Conservation (phyloP, 2,329 filamentous ascomycete genomes). For the Didymella keratinophila region DNA sequence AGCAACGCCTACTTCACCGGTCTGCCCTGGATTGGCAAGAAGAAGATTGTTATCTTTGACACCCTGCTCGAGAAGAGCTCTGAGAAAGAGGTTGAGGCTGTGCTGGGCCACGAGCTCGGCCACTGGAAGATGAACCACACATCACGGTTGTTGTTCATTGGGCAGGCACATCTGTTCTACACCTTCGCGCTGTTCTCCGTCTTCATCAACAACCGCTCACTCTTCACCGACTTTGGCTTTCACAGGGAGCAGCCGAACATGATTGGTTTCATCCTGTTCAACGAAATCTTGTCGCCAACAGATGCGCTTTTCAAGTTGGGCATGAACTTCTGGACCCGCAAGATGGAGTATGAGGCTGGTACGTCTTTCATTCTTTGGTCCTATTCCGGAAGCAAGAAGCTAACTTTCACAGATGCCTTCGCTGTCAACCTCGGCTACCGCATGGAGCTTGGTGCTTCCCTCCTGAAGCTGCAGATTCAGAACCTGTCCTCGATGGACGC, state of each 20-base stretch:
- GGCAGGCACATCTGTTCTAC: conserved; percentile 89
- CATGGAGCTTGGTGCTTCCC: conserved; percentile 79
- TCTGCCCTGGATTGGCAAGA: conserved; percentile 86
- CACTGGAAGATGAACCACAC: conserved; percentile 98
- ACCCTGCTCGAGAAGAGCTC: conserved; percentile 96
- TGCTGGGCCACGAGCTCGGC: conserved; percentile 92
- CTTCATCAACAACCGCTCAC: conserved; percentile 92
- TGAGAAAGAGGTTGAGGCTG: conserved; percentile 89
- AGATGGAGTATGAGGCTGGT: conserved; percentile 95
- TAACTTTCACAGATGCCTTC: conserved; percentile 70
- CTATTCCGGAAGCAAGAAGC: no score
- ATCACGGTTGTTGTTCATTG: conserved; percentile 84
- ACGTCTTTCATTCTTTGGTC: conserved; percentile 24
- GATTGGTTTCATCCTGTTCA: conserved; percentile 97
- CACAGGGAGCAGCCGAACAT: conserved; percentile 84
- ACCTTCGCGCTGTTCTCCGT: conserved; percentile 96
- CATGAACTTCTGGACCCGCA: conserved; percentile 94
- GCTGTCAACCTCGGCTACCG: conserved; percentile 85
- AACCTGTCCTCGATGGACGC: conserved; percentile 99
- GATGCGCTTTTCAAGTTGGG: conserved; percentile 93
- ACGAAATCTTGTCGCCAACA: conserved; percentile 92
- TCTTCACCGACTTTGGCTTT: conserved; percentile 94
- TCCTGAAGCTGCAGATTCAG: conserved; percentile 98
- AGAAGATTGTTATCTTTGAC: conserved; percentile 99
- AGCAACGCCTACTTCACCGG: conserved; percentile 97